phyloP scores from a whole-genome alignment of 2,329 filamentous ascomycete species.

The Trichoderma sp. region DNA sequence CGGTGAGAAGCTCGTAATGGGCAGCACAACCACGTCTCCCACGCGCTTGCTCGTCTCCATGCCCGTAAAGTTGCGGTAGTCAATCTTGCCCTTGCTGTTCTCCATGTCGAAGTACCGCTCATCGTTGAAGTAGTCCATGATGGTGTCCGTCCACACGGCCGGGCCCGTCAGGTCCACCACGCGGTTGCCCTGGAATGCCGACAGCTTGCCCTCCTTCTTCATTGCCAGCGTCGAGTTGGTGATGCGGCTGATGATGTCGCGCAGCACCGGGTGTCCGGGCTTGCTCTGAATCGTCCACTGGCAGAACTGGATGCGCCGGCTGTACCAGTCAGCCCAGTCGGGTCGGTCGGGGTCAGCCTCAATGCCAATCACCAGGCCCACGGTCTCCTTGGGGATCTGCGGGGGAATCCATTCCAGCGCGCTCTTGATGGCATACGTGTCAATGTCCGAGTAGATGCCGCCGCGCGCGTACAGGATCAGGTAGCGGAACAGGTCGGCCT shows the following conservation, averaged over 20 bases:
- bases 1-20: slow-evolving; percentile 96
- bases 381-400: slow-evolving; percentile 69
- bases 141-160: slow-evolving; percentile 86
- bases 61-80: slow-evolving; percentile 85
- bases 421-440: slow-evolving; percentile 80
- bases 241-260: slow-evolving; percentile 82
- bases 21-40: slow-evolving; percentile 88
- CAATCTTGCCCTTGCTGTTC: slow-evolving; percentile 68
- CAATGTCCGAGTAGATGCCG: slow-evolving; percentile 83
- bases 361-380: slow-evolving; percentile 90
- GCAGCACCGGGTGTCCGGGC: slow-evolving; percentile 86
- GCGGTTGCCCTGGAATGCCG: slow-evolving; percentile 60
- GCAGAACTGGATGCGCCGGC: slow-evolving; percentile 93
- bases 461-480: slow-evolving; percentile 62
- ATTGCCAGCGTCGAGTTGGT: slow-evolving; percentile 75
- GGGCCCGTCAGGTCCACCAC: slow-evolving; percentile 95
- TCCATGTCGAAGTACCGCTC: slow-evolving; percentile 80
- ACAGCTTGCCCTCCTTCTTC: slow-evolving; percentile 66
- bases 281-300: slow-evolving; percentile 99
- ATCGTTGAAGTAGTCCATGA: slow-evolving; percentile 95
- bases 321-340: slow-evolving; percentile 96
- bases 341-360: slow-evolving; percentile 91
- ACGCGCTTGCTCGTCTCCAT: slow-evolving; percentile 82
- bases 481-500: slow-evolving; percentile 78
- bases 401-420: slow-evolving; percentile 85